Conservation (phyloP, 2,329 filamentous ascomycete genomes). For the Plectosphaerella plurivora region DNA sequence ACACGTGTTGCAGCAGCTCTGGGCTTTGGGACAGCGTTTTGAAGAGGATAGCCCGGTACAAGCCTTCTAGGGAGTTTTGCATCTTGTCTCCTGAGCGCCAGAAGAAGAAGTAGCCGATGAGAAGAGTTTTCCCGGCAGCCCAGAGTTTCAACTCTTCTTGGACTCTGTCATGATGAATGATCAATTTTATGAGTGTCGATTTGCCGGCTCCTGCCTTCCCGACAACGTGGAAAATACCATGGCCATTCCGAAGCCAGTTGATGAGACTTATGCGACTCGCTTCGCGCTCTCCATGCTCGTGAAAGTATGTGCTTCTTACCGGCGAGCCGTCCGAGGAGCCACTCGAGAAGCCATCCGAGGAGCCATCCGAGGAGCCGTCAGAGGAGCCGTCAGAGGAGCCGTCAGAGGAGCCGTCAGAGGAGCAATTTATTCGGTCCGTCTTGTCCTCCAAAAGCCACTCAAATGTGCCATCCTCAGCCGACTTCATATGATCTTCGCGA, state of each 20-base stretch:
- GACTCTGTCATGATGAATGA: neutral
- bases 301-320: too few species aligned
- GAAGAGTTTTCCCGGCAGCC: constrained; percentile 1
- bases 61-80: constrained; percentile 7
- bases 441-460: neutral
- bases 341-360: too few species aligned
- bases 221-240: constrained; percentile 2
- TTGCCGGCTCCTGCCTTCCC: constrained; percentile 7
- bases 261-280: too few species aligned
- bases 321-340: too few species aligned
- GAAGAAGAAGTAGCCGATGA: constrained; percentile 6
- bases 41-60: constrained; percentile 3
- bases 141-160: neutral
- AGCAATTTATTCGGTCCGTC: neutral
- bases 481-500: neutral
- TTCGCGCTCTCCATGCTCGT: too few species aligned
- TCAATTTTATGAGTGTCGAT: constrained; percentile 10
- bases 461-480: neutral
- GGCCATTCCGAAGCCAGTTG: neutral
- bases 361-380: too few species aligned
- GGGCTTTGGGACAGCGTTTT: constrained; percentile 2
- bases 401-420: too few species aligned
- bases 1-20: neutral
- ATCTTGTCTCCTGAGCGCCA: constrained; percentile 2
- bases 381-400: too few species aligned